Percentiles rank a stretch among this genome's conserved stretches.
These are phyloP conservation scores for Allium fistulosum DNA, from an alignment of 106 monocot species.

Conservation along the genomic window DNA sequence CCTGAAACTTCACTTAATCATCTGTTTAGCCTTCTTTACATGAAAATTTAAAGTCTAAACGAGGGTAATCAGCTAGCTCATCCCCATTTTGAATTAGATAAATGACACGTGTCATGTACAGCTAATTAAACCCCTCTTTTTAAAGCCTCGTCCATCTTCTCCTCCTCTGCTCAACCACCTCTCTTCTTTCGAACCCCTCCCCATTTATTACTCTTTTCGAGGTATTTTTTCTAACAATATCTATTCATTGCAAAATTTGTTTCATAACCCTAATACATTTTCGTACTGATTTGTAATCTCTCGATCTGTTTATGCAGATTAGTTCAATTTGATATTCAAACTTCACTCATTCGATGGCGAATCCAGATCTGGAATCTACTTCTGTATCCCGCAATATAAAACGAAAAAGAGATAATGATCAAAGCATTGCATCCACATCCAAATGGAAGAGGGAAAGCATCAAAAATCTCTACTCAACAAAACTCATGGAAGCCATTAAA, in stretches of 20 bases:
- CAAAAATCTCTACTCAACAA: slow-evolving; percentile 37
- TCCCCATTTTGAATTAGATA: neutral
- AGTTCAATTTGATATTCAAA: neutral
- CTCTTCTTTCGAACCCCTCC: neutral
- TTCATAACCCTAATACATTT: neutral
- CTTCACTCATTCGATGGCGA: neutral
- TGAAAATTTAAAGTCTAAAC: neutral
- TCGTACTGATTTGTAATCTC: neutral
- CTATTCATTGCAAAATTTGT: neutral
- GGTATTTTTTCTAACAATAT: neutral
- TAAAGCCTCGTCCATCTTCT: neutral
- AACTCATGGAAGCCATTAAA: slow-evolving; percentile 36
- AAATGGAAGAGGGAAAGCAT: slow-evolving; percentile 25
- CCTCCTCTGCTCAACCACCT: neutral
- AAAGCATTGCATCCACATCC: neutral
- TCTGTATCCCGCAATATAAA: neutral
- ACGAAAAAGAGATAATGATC: neutral
- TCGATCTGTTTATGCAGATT: neutral
- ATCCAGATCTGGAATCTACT: neutral
- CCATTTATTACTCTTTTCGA: neutral
- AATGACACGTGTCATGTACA: neutral
- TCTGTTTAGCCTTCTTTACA: neutral
- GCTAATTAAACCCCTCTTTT: neutral
- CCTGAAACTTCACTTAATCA: neutral
- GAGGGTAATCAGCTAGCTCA: neutral